phyloP scores from a whole-genome alignment of 2,329 filamentous ascomycete species.

The Calonectria montana region DNA sequence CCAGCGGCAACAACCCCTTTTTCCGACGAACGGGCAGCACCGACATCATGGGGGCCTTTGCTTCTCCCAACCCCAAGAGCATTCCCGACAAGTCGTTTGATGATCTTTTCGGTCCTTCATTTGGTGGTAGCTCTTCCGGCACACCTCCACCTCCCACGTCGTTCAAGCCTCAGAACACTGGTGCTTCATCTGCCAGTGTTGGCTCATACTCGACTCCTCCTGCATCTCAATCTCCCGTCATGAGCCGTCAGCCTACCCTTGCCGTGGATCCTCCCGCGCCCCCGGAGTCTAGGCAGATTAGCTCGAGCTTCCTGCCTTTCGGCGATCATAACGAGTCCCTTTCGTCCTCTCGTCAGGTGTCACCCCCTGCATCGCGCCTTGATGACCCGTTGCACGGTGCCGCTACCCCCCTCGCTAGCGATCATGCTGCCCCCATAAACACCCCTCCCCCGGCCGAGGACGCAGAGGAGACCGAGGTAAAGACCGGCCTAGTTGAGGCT shows the following conservation, averaged over 20 bases:
- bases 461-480: constrained; percentile 42
- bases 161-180: constrained; percentile 67
- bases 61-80: constrained; percentile 58
- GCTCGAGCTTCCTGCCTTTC: constrained; percentile 80
- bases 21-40: constrained; percentile 79
- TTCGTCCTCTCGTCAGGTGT: constrained; percentile 82
- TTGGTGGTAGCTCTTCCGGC: constrained; percentile 57
- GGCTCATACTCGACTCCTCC: constrained; percentile 65
- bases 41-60: constrained; percentile 67
- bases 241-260: constrained; percentile 71
- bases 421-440: constrained; percentile 31
- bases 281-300: constrained; percentile 81
- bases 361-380: constrained; percentile 71
- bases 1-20: constrained; percentile 93
- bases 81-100: constrained; percentile 80
- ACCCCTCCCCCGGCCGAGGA: constrained; percentile 51
- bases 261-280: constrained; percentile 70
- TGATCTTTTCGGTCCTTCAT: constrained; percentile 83
- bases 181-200: constrained; percentile 64
- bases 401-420: constrained; percentile 41
- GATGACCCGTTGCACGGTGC: constrained; percentile 59
- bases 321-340: constrained; percentile 74
- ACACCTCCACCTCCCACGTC: constrained; percentile 54
- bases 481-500: constrained; percentile 46
- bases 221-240: constrained; percentile 67